Base-by-base conservation (phyloP, 345 rosid genomes). In the Ricinus communis region DNA sequence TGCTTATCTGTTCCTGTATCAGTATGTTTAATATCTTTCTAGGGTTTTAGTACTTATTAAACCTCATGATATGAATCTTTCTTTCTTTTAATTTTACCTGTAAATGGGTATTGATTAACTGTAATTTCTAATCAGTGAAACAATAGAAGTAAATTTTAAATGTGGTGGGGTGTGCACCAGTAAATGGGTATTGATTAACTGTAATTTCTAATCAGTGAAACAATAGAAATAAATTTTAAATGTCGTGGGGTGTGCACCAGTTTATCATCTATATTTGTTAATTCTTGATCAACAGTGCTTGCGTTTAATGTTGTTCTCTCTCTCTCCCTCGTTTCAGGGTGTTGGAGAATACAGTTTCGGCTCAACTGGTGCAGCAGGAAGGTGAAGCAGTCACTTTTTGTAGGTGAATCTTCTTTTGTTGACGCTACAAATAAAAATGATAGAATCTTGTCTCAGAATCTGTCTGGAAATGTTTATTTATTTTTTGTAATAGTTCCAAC, bases 341-440 rank as follows among this genome's bases (percentile, higher is more conserved):
- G 27, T 30, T 71, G 41, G 61, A 71, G 74, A 62, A 38, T 40
- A 49, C 58, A 38, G 52, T 62, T 62, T 71, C 74, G 38, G 16
- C 55, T 13, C 56, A 33, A 9, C 33, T 58, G 11, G 64, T 62
- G 24, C 68, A 40, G 53, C 50, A 71, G 74, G 53, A 52, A 51
- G 62, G 36, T 51, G 62, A 71, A 62, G n/a, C 53, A 5, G 62
- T 40, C 31, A 50, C 27, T 16, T 71, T 45, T 51, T 40, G 36
- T 19, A 71, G 54, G 68, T 71, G 63, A 50, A 50, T 4, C 27
- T 51, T 71, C 19, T n/a, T 11, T 62, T 71, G 15, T 9, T 46
- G 50, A 46, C 1, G 14, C 12, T 46, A 3, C 16, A 11, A 13
- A 11, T 46, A 46, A 2, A 33, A 46, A 9, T 12, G 19, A 62